Evolutionary conservation across 768 basidiomycete genomes (phyloP), one percentile per base, ranked within the genome.

Genomic region (Termitomyces sp.): DNA sequence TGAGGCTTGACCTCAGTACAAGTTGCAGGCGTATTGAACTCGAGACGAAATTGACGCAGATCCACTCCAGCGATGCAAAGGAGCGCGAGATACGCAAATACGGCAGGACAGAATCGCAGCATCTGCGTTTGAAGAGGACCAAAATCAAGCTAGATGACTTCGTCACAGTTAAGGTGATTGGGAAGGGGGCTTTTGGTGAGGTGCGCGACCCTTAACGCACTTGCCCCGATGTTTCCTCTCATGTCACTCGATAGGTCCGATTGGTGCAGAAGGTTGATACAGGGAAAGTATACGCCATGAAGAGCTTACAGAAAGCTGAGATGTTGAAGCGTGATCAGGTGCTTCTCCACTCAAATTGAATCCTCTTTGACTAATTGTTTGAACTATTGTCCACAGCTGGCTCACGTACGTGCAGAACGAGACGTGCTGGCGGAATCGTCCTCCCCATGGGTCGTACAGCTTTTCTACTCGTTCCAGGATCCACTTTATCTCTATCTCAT

Each of bases 301-400:
- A 99, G 83, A 97, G 95, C 65, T 75, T 99, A 71, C 89, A 93
- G 76, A 99, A 99, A 79, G 89, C 90, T 44, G 96, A 99, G 75
- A 99, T 99, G 96, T 89, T 99, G 79, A 96, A 97, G 75, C 93
- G 96, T 68, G 96, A 99, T 74, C 96, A 98, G 85, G 96, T 22
- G 22, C 38, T 12, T 28, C 24, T 20, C 12, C 39, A 20, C 22
- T 35, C 6, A 49, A 36, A 51, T 33, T 28, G 28, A 44, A 38
- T 52, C 48, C 22, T 40, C 5, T n/a, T 48, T 28, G 40, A 33
- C 4, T 24, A 16, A 39, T 57, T 35, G 8, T 33, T 51, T 33
- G 5, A n/a, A 54, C 42, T 62, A 52, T 65, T 20, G 40, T 35
- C 39, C 57, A 57, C 63, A 98, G 96, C 85, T 98, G 59, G 96